Evolutionary conservation across 2,329 filamentous ascomycete genomes (phyloP), one percentile per base, ranked within the genome.

Genomic region (Venturia oleaginea): DNA sequence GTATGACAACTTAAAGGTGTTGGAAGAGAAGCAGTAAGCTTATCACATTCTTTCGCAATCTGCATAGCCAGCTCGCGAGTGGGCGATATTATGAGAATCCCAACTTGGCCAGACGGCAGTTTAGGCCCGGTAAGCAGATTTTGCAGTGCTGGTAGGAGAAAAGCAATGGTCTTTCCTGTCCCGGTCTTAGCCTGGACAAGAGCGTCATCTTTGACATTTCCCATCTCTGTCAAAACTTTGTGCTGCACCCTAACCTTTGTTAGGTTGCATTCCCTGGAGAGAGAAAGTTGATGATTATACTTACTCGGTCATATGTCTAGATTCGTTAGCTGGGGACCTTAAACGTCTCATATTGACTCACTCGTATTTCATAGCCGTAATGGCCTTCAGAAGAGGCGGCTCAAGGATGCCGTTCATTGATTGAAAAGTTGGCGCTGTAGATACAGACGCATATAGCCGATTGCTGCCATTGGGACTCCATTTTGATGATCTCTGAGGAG

Each of bases 21-120:
- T 4, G 72, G 68, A 54, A 80, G 68, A 66, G 74, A 74, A 8
- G 76, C 74, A 3, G 77, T 79, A 55, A 80, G 73, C 59, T 75
- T 71, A 63, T 77, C 73, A 66, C 76, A 78, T 65, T 78, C 74
- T 65, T 78, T 77, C n/a, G 78, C 78, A 65, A 81, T 81, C 67
- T 81, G 79, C 65, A 79, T 84, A 3, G 84, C 84, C 67, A 87
- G 73, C 70, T 87, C 84, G 69, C 84, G 79, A 22, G 84, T 87
- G 2, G 84, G 84, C 0, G 84, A 86, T 59, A 87, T 82, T 75
- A 79, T 76, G 65, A 80, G 71, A 60, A 80, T 78, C n/a, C 71
- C 76, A 63, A 79, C 77, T 66, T 77, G 74, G 57, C 75, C 77
- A 15, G 69, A 70, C 34, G 73, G 74, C 46, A 87, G 69, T 80